phyloP scores from a whole-genome alignment of 148 eudicot species.

The Rhododendron vialii region DNA sequence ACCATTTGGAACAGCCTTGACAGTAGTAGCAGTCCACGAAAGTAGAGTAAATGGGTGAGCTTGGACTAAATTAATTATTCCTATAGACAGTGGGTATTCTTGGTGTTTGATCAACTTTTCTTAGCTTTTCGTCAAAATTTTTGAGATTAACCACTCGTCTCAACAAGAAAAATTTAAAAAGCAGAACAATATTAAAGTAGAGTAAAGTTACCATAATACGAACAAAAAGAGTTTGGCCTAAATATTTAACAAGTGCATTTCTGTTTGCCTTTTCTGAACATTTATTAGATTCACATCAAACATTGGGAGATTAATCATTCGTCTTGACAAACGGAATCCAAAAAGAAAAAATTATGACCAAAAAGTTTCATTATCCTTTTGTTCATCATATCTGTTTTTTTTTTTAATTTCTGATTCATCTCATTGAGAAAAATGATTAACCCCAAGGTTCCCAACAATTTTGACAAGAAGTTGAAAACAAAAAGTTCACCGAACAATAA shows the following conservation, averaged over 20 bases:
- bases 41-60: background rate
- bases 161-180: background rate
- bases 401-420: background rate
- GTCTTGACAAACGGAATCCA: too few relatives aligned
- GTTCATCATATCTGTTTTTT: background rate
- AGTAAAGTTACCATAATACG: background rate
- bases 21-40: background rate
- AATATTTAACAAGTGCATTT: too few relatives aligned
- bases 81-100: background rate
- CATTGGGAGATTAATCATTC: background rate
- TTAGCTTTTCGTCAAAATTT: background rate
- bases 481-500: too few relatives aligned
- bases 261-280: background rate
- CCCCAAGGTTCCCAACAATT: background rate
- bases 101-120: background rate
- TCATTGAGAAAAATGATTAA: background rate
- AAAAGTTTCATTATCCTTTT: too few relatives aligned
- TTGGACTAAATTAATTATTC: background rate
- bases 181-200: background rate
- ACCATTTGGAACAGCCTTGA: background rate
- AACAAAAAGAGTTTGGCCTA: background rate
- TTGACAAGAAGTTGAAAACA: too few relatives aligned
- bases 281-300: background rate
- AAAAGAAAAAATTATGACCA: background rate
- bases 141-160: background rate